A percentile compares a stretch with the other conserved stretches of the same genome.
phyloP scores from a whole-genome alignment of 116 monocot genomes.

The Thalassia testudinum region DNA sequence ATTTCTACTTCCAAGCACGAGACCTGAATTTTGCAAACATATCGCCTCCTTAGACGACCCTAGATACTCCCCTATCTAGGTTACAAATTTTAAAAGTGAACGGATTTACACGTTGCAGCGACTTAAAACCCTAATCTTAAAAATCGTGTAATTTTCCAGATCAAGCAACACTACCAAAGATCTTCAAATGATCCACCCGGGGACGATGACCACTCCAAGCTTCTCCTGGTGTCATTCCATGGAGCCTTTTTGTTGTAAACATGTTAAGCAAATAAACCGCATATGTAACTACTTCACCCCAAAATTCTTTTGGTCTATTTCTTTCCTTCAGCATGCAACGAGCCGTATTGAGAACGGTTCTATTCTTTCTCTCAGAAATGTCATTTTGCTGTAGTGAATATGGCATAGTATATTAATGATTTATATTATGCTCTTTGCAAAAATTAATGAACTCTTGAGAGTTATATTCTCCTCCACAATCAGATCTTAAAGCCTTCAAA shows the following conservation, averaged over 20 bases:
- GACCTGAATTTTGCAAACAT: too few relatives aligned
- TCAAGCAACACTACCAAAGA: constrained; percentile 1
- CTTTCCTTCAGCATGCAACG: neutral
- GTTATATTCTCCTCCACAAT: neutral
- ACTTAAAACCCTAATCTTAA: too few relatives aligned
- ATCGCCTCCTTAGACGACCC: too few relatives aligned
- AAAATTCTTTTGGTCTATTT: neutral
- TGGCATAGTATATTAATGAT: neutral
- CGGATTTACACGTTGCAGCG: too few relatives aligned
- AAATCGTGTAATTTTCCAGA: too few relatives aligned
- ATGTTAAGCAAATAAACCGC: neutral
- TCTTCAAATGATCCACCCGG: neutral
- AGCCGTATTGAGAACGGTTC: neutral
- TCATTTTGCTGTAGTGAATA: neutral
- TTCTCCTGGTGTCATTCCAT: neutral
- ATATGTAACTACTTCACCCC: neutral
- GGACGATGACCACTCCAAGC: neutral
- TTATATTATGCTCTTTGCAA: neutral
- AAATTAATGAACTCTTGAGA: neutral
- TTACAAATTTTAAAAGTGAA: too few relatives aligned
- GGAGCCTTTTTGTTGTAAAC: neutral
- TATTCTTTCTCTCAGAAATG: neutral
- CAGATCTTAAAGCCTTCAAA: neutral
- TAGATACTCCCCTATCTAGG: too few relatives aligned
- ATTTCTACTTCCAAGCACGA: too few relatives aligned